Evolutionary conservation across 2,329 filamentous ascomycete species (phyloP).

Genomic region (Trichoderma brevicompactum): DNA sequence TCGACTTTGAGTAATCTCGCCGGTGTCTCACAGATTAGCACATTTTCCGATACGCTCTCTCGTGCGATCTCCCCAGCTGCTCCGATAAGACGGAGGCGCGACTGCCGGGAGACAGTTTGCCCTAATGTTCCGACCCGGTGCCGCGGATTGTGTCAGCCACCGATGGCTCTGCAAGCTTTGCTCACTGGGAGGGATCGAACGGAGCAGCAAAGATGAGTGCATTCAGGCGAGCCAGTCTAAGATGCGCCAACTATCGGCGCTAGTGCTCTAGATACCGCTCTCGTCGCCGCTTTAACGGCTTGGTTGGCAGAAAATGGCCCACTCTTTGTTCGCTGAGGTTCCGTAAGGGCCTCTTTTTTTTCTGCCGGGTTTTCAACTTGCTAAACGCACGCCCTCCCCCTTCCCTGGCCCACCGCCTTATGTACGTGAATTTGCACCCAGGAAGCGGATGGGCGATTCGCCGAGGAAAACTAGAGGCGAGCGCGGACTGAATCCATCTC

Average conservation of each 20-base stretch:
- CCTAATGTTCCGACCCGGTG: slow-evolving; percentile 19
- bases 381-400: slow-evolving; percentile 9
- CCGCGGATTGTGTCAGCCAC: slow-evolving; percentile 20
- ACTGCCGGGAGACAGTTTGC: slow-evolving; percentile 19
- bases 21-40: slow-evolving; percentile 16
- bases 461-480: neutral
- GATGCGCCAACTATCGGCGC: slow-evolving; percentile 12
- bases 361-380: slow-evolving; percentile 21
- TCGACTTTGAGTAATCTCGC: slow-evolving; percentile 16
- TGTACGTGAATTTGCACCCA: slow-evolving; percentile 7
- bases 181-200: no score
- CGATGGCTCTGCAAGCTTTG: no score
- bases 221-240: slow-evolving; percentile 13
- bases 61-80: neutral
- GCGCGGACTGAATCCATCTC: slow-evolving; percentile 4
- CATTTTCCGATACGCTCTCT: neutral
- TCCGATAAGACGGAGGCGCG: slow-evolving; percentile 18
- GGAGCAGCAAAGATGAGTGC: slow-evolving; percentile 1
- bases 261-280: slow-evolving; percentile 11
- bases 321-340: neutral
- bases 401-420: neutral
- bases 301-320: slow-evolving; percentile 13
- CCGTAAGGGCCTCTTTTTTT: slow-evolving; percentile 11
- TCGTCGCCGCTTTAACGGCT: slow-evolving; percentile 25
- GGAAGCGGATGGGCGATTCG: slow-evolving; percentile 14